Conservation (phyloP, 352 stramenopile species). For the Phytophthora pistaciae region DNA sequence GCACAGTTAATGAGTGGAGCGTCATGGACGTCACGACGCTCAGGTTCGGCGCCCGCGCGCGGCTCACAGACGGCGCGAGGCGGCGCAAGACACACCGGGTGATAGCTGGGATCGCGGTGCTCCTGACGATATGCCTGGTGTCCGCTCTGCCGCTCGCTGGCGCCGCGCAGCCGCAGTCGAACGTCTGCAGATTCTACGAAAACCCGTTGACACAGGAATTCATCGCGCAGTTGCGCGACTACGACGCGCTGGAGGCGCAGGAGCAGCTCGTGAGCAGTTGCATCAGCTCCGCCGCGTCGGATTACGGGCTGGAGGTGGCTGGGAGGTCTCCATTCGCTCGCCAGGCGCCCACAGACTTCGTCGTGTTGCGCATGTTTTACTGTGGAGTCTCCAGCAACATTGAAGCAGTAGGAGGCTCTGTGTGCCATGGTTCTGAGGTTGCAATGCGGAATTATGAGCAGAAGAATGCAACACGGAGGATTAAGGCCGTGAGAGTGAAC, state of each 20-base stretch:
- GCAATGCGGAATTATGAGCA: conserved; percentile 24
- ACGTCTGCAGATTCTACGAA: conserved; percentile 49
- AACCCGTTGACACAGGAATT: conserved; percentile 42
- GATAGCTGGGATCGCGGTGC: conserved; percentile 14
- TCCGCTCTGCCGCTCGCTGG: conserved; percentile 1
- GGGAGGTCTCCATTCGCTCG: conserved; percentile 36
- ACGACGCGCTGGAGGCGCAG: conserved; percentile 39
- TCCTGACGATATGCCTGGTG: conserved; percentile 14
- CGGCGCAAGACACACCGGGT: background rate
- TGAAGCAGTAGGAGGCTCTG: background rate
- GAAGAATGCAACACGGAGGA: conserved; percentile 8
- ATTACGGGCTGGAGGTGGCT: conserved; percentile 38
- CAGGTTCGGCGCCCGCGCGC: conserved; percentile 13
- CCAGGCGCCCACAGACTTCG: conserved; percentile 69
- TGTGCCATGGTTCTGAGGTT: conserved; percentile 39
- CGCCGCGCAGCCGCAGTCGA: conserved; percentile 21
- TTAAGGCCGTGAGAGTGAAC: conserved; percentile 60
- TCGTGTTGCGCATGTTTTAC: conserved; percentile 57
- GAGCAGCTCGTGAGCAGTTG: conserved; percentile 41
- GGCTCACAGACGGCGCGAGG: conserved; percentile 7
- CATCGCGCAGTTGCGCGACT: conserved; percentile 46
- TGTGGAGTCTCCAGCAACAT: conserved; percentile 27
- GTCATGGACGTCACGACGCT: conserved; percentile 20
- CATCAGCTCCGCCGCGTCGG: conserved; percentile 18
- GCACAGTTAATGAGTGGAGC: conserved; percentile 28